Conservation (phyloP, 2,329 filamentous ascomycete species). For the Cercospora canescens region DNA sequence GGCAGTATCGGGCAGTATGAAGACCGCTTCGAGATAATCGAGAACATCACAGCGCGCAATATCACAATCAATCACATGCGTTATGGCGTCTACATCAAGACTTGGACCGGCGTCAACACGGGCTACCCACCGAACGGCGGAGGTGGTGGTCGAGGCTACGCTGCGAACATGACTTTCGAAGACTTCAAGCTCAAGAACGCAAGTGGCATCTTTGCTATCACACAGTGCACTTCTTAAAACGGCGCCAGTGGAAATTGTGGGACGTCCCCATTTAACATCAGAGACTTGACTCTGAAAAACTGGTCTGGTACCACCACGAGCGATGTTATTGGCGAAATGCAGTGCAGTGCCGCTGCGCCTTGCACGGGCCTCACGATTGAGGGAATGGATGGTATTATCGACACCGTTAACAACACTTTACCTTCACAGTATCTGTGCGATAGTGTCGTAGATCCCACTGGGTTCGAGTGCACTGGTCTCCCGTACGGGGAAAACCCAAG, state of each 20-base stretch:
- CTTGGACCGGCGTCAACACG: conserved; percentile 54
- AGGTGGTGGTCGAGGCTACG: conserved; percentile 54
- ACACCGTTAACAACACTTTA: conserved; percentile 18
- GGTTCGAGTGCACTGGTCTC: conserved; percentile 29
- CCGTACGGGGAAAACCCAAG: conserved; percentile 20
- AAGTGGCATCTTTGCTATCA: conserved; percentile 27
- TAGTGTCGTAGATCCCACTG: conserved; percentile 23
- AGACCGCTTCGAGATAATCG: conserved; percentile 49
- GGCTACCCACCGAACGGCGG: conserved; percentile 59
- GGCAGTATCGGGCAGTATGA: conserved; percentile 60
- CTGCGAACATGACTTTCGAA: conserved; percentile 38
- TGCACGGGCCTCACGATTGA: conserved; percentile 23
- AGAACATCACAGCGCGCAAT: conserved; percentile 52
- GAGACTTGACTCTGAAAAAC: conserved; percentile 33
- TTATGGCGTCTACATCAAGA: conserved; percentile 48
- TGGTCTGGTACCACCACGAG: conserved; percentile 31
- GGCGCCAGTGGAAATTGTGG: conserved; percentile 26
- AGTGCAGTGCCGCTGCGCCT: conserved; percentile 30
- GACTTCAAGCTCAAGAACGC: conserved; percentile 32
- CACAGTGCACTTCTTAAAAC: conserved; percentile 29
- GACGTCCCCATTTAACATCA: conserved; percentile 41
- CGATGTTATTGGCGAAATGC: conserved; percentile 25
- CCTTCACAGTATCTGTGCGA: conserved; percentile 29
- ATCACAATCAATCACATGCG: conserved; percentile 31
- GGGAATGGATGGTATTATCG: conserved; percentile 11